Base-by-base conservation (phyloP, 192 early-diverging fungal species). In the Backusella macrospora region DNA sequence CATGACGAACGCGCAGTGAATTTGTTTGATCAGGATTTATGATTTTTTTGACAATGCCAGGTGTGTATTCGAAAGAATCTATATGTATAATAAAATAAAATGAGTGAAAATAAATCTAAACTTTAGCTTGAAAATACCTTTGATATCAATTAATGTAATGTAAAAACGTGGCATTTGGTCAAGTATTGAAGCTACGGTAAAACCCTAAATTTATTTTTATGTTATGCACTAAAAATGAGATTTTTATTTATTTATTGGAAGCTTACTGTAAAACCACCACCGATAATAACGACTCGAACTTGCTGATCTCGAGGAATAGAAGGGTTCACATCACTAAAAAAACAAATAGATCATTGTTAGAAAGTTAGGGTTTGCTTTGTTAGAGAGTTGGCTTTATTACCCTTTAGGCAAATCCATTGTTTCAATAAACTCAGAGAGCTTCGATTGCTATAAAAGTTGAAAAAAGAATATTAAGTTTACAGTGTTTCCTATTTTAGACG, bases 61-160 rank as follows among this genome's bases (percentile, higher is more conserved):
- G 80, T 10, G 80, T 81, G 34, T 81, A 81, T 68, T 81, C 80
- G 59, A 81, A 81, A 6, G 80, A 77, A 74, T 74, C 80, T 81
- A 76, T 48, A 23, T 26, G 12, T 13, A 59, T 26, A 9, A 59
- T 7, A 39, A 46, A 64, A 67, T 21, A 72, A 44, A 47, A 43
- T 40, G 5, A 73, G 6, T 38, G 70, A 42, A 9, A 45, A 6
- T 6, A 7, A 44, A 65, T 12, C 26, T 59, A 37, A 6, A 12
- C 16, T 45, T 52, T 18, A 72, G 12, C 2, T 72, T 10, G 37
- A 62, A 68, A 43, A 71, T 73, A 81, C 80, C 80, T 73, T 81
- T 81, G 18, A 62, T 76, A 59, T 81, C 80, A 59, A 81, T 77
- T 10, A 81, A 55, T 3, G 72, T 75, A 12, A 81, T 76, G 49